phyloP scores from a whole-genome alignment of 2,329 filamentous ascomycete species.

The Diaporthe sp. region DNA sequence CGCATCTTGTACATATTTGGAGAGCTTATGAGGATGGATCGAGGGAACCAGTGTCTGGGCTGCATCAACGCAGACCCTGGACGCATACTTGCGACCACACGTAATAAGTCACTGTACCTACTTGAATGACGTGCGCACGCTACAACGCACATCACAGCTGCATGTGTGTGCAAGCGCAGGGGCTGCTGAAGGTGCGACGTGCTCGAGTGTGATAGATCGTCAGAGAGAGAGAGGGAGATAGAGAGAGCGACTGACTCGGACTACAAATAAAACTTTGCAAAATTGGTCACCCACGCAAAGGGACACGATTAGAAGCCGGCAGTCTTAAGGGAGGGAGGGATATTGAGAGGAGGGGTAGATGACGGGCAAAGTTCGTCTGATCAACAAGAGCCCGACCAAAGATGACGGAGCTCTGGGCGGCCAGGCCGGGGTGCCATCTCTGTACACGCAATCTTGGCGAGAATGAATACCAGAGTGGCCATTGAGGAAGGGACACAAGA shows the following conservation, averaged over 20 bases:
- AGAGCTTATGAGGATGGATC: neutral
- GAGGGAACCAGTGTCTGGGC: neutral
- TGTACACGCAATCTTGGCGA: neutral
- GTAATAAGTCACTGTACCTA: neutral
- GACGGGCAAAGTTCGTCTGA: conserved; percentile 15
- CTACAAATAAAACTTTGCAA: neutral
- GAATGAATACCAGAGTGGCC: neutral
- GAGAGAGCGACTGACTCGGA: neutral
- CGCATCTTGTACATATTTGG: neutral
- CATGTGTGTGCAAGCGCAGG: too few species aligned
- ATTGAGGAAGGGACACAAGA: neutral
- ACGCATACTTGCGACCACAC: neutral
- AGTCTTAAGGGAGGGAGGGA: neutral
- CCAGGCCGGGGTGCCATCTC: neutral
- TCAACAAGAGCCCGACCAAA: neutral
- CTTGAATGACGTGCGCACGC: neutral
- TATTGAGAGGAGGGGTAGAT: neutral
- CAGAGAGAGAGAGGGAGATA: neutral
- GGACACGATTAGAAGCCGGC: neutral
- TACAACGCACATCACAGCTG: neutral
- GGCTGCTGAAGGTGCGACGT: neutral
- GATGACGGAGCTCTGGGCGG: neutral
- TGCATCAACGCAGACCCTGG: conserved; percentile 7
- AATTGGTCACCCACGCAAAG: neutral
- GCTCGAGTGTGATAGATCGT: neutral